phyloP scores from a whole-genome alignment of 2,329 filamentous ascomycete genomes.

The Cladophialophora chaetospira region DNA sequence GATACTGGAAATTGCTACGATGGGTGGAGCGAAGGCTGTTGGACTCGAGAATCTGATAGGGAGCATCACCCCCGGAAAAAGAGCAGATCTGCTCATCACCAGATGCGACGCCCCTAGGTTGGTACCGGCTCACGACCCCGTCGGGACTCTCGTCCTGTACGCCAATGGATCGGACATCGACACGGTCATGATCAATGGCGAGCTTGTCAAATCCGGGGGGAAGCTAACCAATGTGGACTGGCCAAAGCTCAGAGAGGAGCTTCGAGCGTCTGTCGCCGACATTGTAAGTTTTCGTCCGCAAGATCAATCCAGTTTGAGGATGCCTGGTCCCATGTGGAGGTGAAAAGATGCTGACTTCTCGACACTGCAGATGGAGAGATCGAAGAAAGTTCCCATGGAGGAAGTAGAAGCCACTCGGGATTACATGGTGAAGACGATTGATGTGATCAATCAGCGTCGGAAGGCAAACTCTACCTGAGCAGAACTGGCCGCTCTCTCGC shows the following conservation, averaged over 20 bases:
- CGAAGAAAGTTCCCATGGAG: neutral
- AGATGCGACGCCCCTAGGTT: conserved; percentile 33
- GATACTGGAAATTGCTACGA: conserved; percentile 37
- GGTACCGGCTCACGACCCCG: conserved; percentile 35
- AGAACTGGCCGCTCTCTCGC: no score
- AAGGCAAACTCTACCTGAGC: no score
- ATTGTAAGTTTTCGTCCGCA: neutral
- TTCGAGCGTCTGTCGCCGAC: conserved; percentile 4
- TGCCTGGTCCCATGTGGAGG: neutral
- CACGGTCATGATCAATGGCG: conserved; percentile 37
- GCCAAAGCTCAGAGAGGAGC: conserved; percentile 14
- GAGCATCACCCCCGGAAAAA: conserved; percentile 37
- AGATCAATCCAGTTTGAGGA: neutral
- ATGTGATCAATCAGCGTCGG: neutral
- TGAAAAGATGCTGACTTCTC: neutral
- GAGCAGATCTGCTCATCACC: conserved; percentile 38
- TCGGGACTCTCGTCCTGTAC: conserved; percentile 38
- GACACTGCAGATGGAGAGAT: neutral
- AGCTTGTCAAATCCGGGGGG: conserved; percentile 30
- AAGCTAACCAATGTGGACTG: conserved; percentile 23
- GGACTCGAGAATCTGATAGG: conserved; percentile 35
- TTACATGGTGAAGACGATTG: neutral
- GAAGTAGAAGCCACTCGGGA: neutral
- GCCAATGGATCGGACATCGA: conserved; percentile 35
- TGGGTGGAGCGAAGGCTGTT: conserved; percentile 37